Conservation (phyloP, 2,329 filamentous ascomycete genomes). For the Nemania serpens region DNA sequence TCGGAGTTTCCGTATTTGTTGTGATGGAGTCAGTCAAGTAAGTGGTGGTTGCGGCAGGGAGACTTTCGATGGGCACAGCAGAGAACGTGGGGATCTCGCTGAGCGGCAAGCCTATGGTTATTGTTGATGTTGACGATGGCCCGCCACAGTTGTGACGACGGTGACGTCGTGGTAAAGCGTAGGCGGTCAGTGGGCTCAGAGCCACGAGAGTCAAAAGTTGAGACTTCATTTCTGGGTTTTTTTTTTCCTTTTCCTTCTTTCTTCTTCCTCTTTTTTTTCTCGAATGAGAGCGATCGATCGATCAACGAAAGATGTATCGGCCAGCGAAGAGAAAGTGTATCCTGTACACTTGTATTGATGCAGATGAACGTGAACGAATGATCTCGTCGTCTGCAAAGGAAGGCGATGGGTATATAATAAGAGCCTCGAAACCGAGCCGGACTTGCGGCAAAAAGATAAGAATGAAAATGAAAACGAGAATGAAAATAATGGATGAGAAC, state of each 20-base stretch:
- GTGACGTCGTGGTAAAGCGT: constrained; percentile 13
- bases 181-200: constrained; percentile 11
- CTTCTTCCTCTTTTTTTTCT: background rate
- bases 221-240: constrained; percentile 21
- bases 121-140: constrained; percentile 1
- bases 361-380: constrained; percentile 5
- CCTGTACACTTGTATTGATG: constrained; percentile 10
- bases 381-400: background rate
- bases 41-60: constrained; percentile 6
- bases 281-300: background rate
- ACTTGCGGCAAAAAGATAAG: constrained; percentile 13
- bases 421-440: constrained; percentile 23
- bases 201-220: constrained; percentile 23
- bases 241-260: background rate
- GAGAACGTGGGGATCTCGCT: constrained; percentile 16
- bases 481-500: too few relatives aligned
- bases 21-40: constrained; percentile 4
- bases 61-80: constrained; percentile 9
- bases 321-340: constrained; percentile 9
- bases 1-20: background rate
- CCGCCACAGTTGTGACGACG: constrained; percentile 12
- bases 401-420: constrained; percentile 7
- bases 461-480: background rate
- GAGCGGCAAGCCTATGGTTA: constrained; percentile 14
- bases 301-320: constrained; percentile 10